Conservation (phyloP, 1,284 basidiomycete genomes). For the Ganoderma leucocontextum region DNA sequence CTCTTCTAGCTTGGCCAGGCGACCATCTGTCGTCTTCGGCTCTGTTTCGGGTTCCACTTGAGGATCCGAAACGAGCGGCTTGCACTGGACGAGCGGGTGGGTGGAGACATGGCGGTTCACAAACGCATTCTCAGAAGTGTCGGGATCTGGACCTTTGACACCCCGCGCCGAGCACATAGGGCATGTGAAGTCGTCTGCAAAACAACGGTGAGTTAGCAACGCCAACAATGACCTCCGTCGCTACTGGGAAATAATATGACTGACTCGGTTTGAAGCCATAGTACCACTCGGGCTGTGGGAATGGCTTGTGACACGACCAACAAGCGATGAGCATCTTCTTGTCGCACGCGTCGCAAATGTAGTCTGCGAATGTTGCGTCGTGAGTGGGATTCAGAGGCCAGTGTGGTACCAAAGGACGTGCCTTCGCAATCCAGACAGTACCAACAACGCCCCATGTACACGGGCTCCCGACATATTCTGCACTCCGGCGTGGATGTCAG, state of each 20-base stretch:
- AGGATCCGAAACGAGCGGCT: constrained; percentile 1
- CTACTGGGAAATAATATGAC: neutral
- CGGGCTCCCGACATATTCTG: constrained; percentile 3
- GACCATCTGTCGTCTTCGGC: neutral
- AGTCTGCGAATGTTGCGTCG: neutral
- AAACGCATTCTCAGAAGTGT: neutral
- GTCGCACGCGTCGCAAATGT: constrained; percentile 16
- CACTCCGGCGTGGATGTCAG: neutral
- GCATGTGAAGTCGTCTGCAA: constrained; percentile 22
- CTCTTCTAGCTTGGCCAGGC: constrained; percentile 17
- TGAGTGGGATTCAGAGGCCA: neutral
- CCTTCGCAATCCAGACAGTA: constrained; percentile 17
- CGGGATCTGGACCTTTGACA: constrained; percentile 3
- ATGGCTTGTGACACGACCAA: constrained; percentile 5
- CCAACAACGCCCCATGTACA: constrained; percentile 19
- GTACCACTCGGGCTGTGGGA: constrained; percentile 20
- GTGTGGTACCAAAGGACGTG: neutral
- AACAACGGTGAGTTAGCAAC: neutral
- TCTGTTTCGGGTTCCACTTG: neutral
- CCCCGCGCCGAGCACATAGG: constrained; percentile 13
- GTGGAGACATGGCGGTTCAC: constrained; percentile 4
- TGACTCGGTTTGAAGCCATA: neutral
- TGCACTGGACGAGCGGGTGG: constrained; percentile 16
- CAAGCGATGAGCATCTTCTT: constrained; percentile 9
- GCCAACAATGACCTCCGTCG: neutral